Evolutionary conservation across 441 rosid species (phyloP).

Genomic region (Erysimum cheiri): DNA sequence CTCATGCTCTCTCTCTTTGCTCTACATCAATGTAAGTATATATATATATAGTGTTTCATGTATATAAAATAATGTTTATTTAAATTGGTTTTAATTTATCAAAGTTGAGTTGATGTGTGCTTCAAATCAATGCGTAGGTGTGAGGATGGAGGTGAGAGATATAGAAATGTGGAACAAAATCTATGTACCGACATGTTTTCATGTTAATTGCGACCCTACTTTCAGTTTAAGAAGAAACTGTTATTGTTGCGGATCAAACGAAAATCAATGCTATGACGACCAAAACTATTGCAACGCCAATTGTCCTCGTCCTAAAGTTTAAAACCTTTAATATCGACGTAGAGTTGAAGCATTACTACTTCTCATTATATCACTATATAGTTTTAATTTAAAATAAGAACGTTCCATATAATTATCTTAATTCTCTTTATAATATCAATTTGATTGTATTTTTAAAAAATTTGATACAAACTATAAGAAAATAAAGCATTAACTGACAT

Average conservation of each 20-base stretch:
- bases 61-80: background rate
- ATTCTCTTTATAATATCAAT: background rate
- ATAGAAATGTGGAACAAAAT: background rate
- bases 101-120: background rate
- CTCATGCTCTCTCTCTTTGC: slow-evolving; percentile 15
- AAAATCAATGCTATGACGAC: background rate
- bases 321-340: background rate
- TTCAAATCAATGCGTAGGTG: background rate
- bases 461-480: background rate
- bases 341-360: background rate
- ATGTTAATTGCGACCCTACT: background rate
- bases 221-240: background rate
- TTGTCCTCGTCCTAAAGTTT: background rate
- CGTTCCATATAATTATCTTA: background rate
- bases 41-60: background rate
- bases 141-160: background rate
- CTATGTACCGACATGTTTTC: slow-evolving; percentile 5
- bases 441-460: background rate
- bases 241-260: slow-evolving; percentile 7
- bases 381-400: background rate
- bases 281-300: slow-evolving; percentile 8
- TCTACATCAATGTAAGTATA: slow-evolving; percentile 21
- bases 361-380: background rate
- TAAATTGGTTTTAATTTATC: background rate
- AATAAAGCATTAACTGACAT: too few relatives aligned